A percentile compares a stretch with the other conserved stretches of the same genome.
phyloP scores from a whole-genome alignment of 768 basidiomycete species.

The Solioccasus polychromus region DNA sequence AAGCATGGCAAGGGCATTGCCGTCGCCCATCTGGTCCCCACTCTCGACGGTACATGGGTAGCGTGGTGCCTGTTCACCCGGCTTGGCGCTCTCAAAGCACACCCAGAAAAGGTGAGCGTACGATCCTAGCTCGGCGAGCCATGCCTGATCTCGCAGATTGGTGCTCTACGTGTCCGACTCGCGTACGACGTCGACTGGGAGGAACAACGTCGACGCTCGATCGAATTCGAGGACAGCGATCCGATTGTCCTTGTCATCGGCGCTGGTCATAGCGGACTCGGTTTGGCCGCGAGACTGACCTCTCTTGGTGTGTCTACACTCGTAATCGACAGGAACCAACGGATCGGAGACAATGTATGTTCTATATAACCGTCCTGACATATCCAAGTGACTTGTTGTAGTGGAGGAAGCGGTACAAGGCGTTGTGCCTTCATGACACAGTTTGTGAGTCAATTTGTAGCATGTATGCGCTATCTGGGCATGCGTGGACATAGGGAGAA shows the following conservation, averaged over 20 bases:
- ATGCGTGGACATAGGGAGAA: slow-evolving; percentile 36
- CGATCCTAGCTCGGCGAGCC: background rate
- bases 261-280: slow-evolving; percentile 65
- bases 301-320: slow-evolving; percentile 51
- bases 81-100: slow-evolving; percentile 51
- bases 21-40: slow-evolving; percentile 48
- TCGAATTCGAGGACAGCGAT: slow-evolving; percentile 42
- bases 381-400: slow-evolving; percentile 13
- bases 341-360: slow-evolving; percentile 46
- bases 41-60: slow-evolving; percentile 45
- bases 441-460: slow-evolving; percentile 38
- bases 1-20: slow-evolving; percentile 48
- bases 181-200: slow-evolving; percentile 52
- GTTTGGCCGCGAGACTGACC: slow-evolving; percentile 59
- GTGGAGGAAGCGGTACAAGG: slow-evolving; percentile 57
- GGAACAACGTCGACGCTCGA: slow-evolving; percentile 38
- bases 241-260: slow-evolving; percentile 63
- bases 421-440: slow-evolving; percentile 51
- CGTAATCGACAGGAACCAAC: slow-evolving; percentile 48
- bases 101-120: slow-evolving; percentile 41
- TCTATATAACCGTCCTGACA: background rate
- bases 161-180: slow-evolving; percentile 38
- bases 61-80: slow-evolving; percentile 59
- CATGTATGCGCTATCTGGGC: slow-evolving; percentile 5
- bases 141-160: slow-evolving; percentile 19